Conservation (phyloP, 2,329 filamentous ascomycete genomes). For the Colletotrichum viniferum region DNA sequence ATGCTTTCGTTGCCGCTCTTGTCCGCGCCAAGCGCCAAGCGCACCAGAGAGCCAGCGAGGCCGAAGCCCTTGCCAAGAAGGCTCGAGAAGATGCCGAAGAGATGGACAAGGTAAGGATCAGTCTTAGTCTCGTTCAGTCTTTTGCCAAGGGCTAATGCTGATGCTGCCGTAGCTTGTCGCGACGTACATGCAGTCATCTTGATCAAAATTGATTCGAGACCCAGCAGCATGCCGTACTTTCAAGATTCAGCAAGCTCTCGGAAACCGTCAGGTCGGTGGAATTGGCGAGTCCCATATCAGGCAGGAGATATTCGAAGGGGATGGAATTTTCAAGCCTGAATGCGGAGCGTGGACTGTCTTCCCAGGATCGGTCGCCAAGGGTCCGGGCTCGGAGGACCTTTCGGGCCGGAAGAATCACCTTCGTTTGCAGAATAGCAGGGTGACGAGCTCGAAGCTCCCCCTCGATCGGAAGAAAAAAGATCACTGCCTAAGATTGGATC, state of each 20-base stretch:
- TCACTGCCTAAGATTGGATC: background rate
- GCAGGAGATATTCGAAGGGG: too few species aligned
- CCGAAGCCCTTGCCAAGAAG: background rate
- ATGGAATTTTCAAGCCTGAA: background rate
- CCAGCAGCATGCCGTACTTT: background rate
- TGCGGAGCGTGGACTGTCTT: background rate
- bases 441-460: background rate
- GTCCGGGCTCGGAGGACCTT: background rate
- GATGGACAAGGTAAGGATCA: background rate
- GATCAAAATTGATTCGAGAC: background rate
- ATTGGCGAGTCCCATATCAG: too few species aligned
- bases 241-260: too few species aligned
- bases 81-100: background rate
- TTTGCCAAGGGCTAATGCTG: background rate
- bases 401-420: background rate
- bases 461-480: background rate
- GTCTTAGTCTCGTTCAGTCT: background rate
- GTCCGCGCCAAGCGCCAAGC: background rate
- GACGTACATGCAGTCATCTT: background rate
- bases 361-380: background rate
- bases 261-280: too few species aligned
- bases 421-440: background rate
- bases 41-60: background rate
- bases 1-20: background rate
- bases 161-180: background rate